These are phyloP conservation scores for Cordia subcordata DNA, from an alignment of 257 asterid genomes.

Conservation along the genomic window DNA sequence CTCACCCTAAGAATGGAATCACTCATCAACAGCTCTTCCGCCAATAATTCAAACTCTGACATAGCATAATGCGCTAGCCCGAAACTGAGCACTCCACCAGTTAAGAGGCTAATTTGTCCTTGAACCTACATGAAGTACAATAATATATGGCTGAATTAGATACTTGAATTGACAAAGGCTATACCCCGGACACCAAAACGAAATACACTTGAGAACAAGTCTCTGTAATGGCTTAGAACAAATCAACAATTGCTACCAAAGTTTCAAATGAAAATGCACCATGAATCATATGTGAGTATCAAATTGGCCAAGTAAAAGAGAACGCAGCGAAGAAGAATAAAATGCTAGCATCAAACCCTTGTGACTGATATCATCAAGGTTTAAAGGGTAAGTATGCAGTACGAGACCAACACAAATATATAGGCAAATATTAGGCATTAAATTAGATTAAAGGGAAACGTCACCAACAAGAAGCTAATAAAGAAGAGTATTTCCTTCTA, in stretches of 20 bases:
- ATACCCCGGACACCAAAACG: background rate
- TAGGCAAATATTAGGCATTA: too few species aligned
- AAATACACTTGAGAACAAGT: background rate
- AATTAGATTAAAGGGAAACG: too few species aligned
- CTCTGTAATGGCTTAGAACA: background rate
- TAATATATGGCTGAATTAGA: constrained; percentile 18
- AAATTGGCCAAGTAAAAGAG: background rate
- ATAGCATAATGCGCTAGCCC: constrained; percentile 90
- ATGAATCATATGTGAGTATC: background rate
- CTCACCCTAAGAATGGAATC: constrained; percentile 83
- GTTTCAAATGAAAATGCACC: background rate
- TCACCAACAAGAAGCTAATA: constrained; percentile 2
- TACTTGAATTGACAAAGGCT: background rate
- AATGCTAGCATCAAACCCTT: background rate
- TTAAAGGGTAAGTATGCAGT: background rate
- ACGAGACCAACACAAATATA: background rate
- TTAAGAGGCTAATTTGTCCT: constrained; percentile 90
- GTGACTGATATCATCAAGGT: background rate
- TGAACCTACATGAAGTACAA: constrained; percentile 61
- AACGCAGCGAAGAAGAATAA: background rate
- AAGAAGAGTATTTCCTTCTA: background rate
- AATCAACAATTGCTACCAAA: background rate
- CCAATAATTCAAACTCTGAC: constrained; percentile 95
- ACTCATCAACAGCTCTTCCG: constrained; percentile 97
- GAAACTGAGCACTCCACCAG: constrained; percentile 76